Percentiles rank a stretch among this genome's conserved stretches.
phyloP scores from a whole-genome alignment of 768 basidiomycete genomes.

The Mycena maculata region DNA sequence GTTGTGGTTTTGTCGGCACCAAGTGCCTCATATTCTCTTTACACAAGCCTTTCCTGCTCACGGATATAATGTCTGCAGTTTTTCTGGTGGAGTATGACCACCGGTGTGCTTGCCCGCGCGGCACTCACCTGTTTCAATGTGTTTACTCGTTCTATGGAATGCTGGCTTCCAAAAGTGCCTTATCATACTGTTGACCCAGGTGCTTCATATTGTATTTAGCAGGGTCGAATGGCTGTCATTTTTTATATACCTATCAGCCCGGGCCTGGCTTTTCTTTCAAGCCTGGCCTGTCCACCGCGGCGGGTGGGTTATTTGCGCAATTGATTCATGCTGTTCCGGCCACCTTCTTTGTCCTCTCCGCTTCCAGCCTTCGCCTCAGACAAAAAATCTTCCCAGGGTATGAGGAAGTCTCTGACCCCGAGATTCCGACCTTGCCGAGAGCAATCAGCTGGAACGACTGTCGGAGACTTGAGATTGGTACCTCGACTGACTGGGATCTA shows the following conservation, averaged over 20 bases:
- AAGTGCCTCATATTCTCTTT: conserved; percentile 49
- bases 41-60: conserved; percentile 10
- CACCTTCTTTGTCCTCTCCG: no score
- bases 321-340: no score
- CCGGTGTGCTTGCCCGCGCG: conserved; percentile 72
- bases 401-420: no score
- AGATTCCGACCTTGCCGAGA: no score
- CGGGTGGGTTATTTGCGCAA: no score
- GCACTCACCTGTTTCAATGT: conserved; percentile 77
- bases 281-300: no score
- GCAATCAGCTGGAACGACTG: no score
- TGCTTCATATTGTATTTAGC: conserved; percentile 36
- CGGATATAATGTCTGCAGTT: conserved; percentile 52
- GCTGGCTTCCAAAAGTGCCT: conserved; percentile 46
- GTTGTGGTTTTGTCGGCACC: conserved; percentile 72
- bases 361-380: no score
- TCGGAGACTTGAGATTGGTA: no score
- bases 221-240: background rate
- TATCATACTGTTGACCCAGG: conserved; percentile 68
- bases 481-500: no score
- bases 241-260: conserved; percentile 53
- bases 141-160: background rate
- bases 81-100: conserved; percentile 77
- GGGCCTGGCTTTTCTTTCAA: no score
- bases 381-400: no score